Base-by-base conservation (phyloP, 2,329 filamentous ascomycete species). In the Colletotrichum gloeosporioides region DNA sequence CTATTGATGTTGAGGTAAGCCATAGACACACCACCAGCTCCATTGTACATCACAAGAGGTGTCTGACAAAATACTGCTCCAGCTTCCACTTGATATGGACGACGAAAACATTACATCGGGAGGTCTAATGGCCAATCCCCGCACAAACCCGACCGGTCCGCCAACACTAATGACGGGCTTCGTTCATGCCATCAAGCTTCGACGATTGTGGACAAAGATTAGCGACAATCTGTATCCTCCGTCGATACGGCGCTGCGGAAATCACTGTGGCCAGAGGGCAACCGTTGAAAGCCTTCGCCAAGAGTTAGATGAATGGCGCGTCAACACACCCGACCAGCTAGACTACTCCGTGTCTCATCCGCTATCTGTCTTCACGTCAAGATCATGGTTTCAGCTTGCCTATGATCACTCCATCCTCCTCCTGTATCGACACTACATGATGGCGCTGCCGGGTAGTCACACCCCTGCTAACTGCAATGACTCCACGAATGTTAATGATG, bases 401-500 rank as follows among this genome's bases (percentile, higher is more conserved):
- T 86, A 86, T 63, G 77, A 85, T 71, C 82, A 87, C 71, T 83
- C 84, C 2, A 82, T 87, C 27, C 78, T 87, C 7, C 77, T 86
- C 4, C 78, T 87, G 3, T 86, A 87, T 68, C 81, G 84, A 2
- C 78, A 80, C 27, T 79, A 79, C 72, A 82, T 83, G 63, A 68
- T 69, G 53, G 70, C 63, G 27, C 44, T 55, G 4, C 22, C 29
- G 1, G 29, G 53, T 34, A 36, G 27, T 6, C 63, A 61, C 2
- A 7, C 25, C 1, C 25, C 71, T 36, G 25, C 61, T 1, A 49
- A 67, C n/a, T 36, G 18, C 22, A 32, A 18, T 4, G 55, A 32
- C n/a, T 53, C 66, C 15, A 22, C 16, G 16, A 34, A n/a, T 53
- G 34, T 64, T 25, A 18, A 64, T 27, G 32, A 71, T 34, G 70